Percentiles rank a stretch among this genome's conserved stretches.
Evolutionary conservation across 805 yeast species (phyloP).

Genomic region (Ogataea corticis): DNA sequence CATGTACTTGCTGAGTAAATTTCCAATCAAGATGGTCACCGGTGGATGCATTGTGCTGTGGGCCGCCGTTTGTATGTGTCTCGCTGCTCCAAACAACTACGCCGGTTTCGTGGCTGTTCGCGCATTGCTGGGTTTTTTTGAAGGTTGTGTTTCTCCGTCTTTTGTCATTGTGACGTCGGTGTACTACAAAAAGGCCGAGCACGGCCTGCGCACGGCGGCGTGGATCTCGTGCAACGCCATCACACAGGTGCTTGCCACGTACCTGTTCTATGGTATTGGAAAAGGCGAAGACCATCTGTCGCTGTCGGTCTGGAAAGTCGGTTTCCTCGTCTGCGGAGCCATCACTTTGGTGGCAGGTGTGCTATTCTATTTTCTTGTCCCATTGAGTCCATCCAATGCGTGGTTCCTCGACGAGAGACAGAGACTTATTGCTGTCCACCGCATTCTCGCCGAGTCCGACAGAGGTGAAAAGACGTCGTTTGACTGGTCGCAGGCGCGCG

Average conservation of each 20-base stretch:
- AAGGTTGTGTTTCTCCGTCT: constrained; percentile 57
- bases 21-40: constrained; percentile 54
- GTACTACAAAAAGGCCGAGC: constrained; percentile 54
- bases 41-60: constrained; percentile 51
- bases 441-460: constrained; percentile 21
- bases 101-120: constrained; percentile 49
- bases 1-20: constrained; percentile 50
- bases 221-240: constrained; percentile 47
- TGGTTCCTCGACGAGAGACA: constrained; percentile 47
- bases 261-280: constrained; percentile 54
- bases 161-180: constrained; percentile 55
- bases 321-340: constrained; percentile 59
- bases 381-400: constrained; percentile 43
- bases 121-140: constrained; percentile 50
- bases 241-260: constrained; percentile 47
- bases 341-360: constrained; percentile 42
- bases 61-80: constrained; percentile 58
- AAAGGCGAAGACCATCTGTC: constrained; percentile 33
- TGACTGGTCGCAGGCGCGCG: constrained; percentile 55
- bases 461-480: constrained; percentile 49
- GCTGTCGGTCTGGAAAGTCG: constrained; percentile 57
- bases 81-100: constrained; percentile 43
- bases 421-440: constrained; percentile 13
- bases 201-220: constrained; percentile 32
- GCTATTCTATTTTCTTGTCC: constrained; percentile 27